Evolutionary conservation across 2,329 filamentous ascomycete species (phyloP).

Genomic region (Beauveria medogensis): DNA sequence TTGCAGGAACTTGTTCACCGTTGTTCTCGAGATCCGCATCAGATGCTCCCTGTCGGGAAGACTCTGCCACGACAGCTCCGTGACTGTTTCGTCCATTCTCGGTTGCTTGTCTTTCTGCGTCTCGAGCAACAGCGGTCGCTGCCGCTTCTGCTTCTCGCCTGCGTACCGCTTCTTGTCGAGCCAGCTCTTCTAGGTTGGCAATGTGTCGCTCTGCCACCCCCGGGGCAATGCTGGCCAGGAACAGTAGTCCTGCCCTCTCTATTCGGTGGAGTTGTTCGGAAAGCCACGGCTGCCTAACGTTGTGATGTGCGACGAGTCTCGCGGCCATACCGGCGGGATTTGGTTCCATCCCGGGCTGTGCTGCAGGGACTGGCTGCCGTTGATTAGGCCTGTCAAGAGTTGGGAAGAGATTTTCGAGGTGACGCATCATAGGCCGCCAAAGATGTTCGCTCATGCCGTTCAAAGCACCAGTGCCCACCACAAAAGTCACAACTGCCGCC

Average conservation of each 20-base stretch:
- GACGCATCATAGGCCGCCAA: constrained; percentile 49
- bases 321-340: constrained; percentile 46
- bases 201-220: constrained; percentile 60
- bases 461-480: constrained; percentile 52
- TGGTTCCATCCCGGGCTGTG: constrained; percentile 17
- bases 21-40: neutral
- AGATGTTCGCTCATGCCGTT: constrained; percentile 46
- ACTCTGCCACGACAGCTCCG: neutral
- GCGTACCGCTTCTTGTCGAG: constrained; percentile 33
- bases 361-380: constrained; percentile 23
- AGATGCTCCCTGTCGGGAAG: neutral
- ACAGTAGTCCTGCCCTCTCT: constrained; percentile 54
- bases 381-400: constrained; percentile 26
- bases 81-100: neutral
- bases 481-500: constrained; percentile 47
- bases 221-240: constrained; percentile 58
- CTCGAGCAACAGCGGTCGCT: constrained; percentile 19
- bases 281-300: constrained; percentile 25
- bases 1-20: neutral
- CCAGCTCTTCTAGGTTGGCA: constrained; percentile 46
- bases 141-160: constrained; percentile 32
- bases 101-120: constrained; percentile 16
- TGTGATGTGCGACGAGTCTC: constrained; percentile 39
- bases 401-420: constrained; percentile 52
- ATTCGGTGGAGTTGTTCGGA: constrained; percentile 39